Base-by-base conservation (phyloP, 179 eudicot genomes). In the Heliamphora pulchella region DNA sequence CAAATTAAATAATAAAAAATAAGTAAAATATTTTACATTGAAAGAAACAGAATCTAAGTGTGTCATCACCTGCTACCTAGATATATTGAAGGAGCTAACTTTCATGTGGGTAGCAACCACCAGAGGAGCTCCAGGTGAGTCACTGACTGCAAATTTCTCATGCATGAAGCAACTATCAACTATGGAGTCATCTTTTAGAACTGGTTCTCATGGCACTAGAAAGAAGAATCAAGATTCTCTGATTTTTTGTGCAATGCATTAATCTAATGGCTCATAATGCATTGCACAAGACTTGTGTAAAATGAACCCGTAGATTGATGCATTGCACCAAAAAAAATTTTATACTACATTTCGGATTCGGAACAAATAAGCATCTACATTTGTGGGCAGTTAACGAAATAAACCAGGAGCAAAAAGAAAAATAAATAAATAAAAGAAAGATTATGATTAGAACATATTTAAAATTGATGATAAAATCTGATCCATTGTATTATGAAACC, bases 111-210 rank as follows among this genome's bases (percentile, higher is more conserved):
- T 94, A 3, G 98, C 98, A 79, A 94, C 97, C 76, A 94, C 98
- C 74, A 94, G 87, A 43, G 98, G 97, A 73, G 98, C 97, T 81
- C 93, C 97, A 4, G 97, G 96, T 47, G 97, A 89, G 51, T 93
- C 85, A 41, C 84, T 80, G 51, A 88, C 81, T 8, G 97, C 92
- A 74, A 86, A 93, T 65, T 91, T 94, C 73, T 94, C 98, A 47
- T 94, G 98, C 98, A 94, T 94, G 87, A 94, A 94, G 20, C 98
- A 91, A 64, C 98, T 94, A 80, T 94, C 97, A 20, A 94, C 86
- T 7, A 94, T 94, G 50, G 98, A 93, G 78, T 94, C 93, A 57
- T 93, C 92, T 85, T 89, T 94, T 81, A 90, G 70, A 55, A 94
- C 94, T 64, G 90, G 83, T 83, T 91, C n/a, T n/a, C n/a, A n/a